These are phyloP conservation scores for Aspergillus sp. DNA, from an alignment of 2,329 filamentous ascomycete genomes.

Conservation along the genomic window DNA sequence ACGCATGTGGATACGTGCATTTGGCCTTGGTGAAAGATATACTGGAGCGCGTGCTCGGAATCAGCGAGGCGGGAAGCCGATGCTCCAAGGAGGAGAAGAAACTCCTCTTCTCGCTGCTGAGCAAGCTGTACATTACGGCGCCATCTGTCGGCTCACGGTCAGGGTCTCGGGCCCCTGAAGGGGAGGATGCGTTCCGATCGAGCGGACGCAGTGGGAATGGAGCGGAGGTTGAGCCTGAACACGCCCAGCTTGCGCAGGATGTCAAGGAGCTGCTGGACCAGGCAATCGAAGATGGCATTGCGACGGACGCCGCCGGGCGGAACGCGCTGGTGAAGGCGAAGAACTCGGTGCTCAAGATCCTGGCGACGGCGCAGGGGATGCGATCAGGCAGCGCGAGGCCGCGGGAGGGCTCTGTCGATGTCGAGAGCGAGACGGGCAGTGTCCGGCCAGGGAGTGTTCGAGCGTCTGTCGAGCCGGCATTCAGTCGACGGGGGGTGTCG, in stretches of 20 bases:
- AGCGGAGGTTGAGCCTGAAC: constrained; percentile 41
- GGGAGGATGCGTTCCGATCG: constrained; percentile 53
- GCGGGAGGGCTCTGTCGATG: constrained; percentile 24
- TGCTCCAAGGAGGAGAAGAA: constrained; percentile 69
- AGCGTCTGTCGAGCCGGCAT: constrained; percentile 20
- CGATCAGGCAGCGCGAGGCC: constrained; percentile 22
- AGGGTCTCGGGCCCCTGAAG: constrained; percentile 38
- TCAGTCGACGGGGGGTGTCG: constrained; percentile 15
- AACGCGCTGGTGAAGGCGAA: constrained; percentile 40
- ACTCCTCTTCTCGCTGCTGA: constrained; percentile 63
- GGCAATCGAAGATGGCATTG: constrained; percentile 40
- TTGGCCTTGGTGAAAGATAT: constrained; percentile 68
- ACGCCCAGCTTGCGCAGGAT: constrained; percentile 44
- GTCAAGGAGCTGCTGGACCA: constrained; percentile 52
- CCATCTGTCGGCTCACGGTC: constrained; percentile 42
- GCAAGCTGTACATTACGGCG: constrained; percentile 71
- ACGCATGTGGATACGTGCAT: constrained; percentile 65
- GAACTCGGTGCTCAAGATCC: constrained; percentile 33
- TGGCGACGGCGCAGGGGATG: constrained; percentile 41
- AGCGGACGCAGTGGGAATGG: constrained; percentile 37
- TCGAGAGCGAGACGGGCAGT: constrained; percentile 21
- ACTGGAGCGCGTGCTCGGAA: constrained; percentile 59
- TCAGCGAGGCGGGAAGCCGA: constrained; percentile 24
- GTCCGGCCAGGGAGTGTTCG: constrained; percentile 21
- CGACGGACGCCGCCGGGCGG: constrained; percentile 33